Base-by-base conservation (phyloP, 768 basidiomycete genomes). In the Serendipita sp. region DNA sequence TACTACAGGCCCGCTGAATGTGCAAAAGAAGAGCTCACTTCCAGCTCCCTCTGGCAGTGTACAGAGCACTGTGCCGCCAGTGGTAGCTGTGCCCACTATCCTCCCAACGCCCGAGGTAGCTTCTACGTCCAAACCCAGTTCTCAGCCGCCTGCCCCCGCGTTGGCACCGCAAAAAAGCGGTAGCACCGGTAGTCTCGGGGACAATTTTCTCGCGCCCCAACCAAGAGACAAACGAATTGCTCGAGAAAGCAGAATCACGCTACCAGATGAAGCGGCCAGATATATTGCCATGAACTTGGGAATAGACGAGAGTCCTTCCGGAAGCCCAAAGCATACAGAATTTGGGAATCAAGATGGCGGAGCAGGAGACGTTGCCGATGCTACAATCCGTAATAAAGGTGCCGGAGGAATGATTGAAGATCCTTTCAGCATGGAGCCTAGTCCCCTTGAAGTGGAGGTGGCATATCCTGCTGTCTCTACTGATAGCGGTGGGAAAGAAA, bases 191-290 rank as follows among this genome's bases (percentile, higher is more conserved):
- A 14, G 30, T n/a, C 28, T 26, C 9, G 26, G 48, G 17, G 22
- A 13, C 3, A 44, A 5, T 17, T 33, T 64, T 61, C 11, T 65
- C 24, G 28, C 70, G 60, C 63, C 45, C 5, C 69, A 69, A 64
- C 71, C 72, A 22, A 70, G 71, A n/a, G 70, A 63, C 31, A 48
- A 56, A 7, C 22, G 61, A 22, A 42, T 45, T 16, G 79, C 81
- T n/a, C 79, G 84, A 62, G 84, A 84, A 60, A 88, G 86, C 7
- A 78, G 79, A 24, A 80, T 85, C 58, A 81, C 84, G 34, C 76
- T 89, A 41, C 85, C 88, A 0, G 86, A 89, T 62, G 89, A 90
- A 70, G 84, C 88, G 16, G 81, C 77, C 65, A 82, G 79, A 53
- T 89, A 87, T 68, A 84, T 88, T 62, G 77, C 81, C 41, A 38